Evolutionary conservation across 2,329 filamentous ascomycete species (phyloP), one percentile per base, ranked within the genome.

Genomic region (Arthrobotrys conoides): DNA sequence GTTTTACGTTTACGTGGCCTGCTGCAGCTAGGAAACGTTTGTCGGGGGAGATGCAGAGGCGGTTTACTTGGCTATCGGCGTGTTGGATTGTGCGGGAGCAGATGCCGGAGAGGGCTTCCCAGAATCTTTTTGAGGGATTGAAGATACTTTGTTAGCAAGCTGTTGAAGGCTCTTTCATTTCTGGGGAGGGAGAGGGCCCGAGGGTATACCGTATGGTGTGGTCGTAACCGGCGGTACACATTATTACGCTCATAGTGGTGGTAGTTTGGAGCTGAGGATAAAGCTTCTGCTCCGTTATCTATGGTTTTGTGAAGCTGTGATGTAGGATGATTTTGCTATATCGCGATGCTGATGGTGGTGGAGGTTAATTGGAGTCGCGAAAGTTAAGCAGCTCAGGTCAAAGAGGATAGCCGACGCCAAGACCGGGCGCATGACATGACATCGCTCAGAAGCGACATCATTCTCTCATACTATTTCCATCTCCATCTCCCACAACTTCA

Each of bases 71-170:
- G 9, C 95, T 98, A 85, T 99, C 96, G 1, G 96, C 93, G 83
- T 99, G 95, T 82, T 97, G 96, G 82, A 99, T 98, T 22, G 96
- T 99, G 81, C 96, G 93, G 49, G 94, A 97, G 86, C 96, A 99
- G 83, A 99, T 98, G 68, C 96, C 96, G 10, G 94, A 97, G 71
- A 99, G 89, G 0, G 96, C 96, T 86, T 99, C 96, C 96, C 96
- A 99, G 87, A 99, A 99, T 81, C 94, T 96, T 57, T 24, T 18
- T 30, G n/a, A 46, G 16, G 18, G 8, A 22, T 36, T 20, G 33
- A 49, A 69, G 36, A 10, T 57, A 48, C 22, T 78, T 14, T 59
- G 18, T 59, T 22, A 36, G 30, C n/a, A 30, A 44, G 33, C 33
- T 36, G 27, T 30, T 36, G 53, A 8, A 38, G 80, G 61, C 53